These are phyloP conservation scores for Omphalotus guepiniiformis DNA, from an alignment of 768 basidiomycete genomes.

Conservation along the genomic window DNA sequence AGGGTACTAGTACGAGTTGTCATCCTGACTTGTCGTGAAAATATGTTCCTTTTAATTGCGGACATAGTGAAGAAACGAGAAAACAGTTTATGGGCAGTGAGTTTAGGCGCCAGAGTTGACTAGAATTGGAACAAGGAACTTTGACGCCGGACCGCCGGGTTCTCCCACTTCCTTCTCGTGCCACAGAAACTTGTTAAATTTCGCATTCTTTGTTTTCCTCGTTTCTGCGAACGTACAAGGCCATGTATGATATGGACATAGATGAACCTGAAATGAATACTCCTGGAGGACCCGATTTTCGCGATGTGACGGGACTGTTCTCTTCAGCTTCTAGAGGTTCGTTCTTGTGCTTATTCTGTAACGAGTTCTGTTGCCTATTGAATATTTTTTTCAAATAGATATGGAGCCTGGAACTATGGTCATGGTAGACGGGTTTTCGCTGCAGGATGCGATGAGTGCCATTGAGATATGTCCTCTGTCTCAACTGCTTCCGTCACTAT, in stretches of 20 bases:
- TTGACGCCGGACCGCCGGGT: too few species aligned
- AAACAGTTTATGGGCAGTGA: too few species aligned
- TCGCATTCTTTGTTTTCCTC: too few species aligned
- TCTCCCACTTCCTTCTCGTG: too few species aligned
- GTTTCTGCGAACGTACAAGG: neutral
- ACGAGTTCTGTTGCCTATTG: constrained; percentile 8
- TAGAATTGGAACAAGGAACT: too few species aligned
- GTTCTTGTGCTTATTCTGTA: constrained; percentile 11
- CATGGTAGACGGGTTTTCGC: constrained; percentile 63
- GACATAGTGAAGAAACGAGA: too few species aligned
- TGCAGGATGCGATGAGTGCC: constrained; percentile 92
- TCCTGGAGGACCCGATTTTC: constrained; percentile 59
- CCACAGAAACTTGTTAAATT: too few species aligned
- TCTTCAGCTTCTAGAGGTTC: constrained; percentile 58
- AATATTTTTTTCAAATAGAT: constrained; percentile 30
- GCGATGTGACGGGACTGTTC: constrained; percentile 62
- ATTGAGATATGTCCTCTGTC: constrained; percentile 58
- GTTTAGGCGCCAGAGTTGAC: too few species aligned
- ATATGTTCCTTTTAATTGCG: too few species aligned
- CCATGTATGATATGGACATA: neutral
- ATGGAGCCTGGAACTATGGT: constrained; percentile 62
- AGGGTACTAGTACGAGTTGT: too few species aligned
- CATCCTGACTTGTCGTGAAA: too few species aligned
- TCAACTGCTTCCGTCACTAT: neutral
- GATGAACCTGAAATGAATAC: neutral